Percentiles rank a stretch among this genome's conserved stretches.
Conservation (phyloP, 2,329 filamentous ascomycete genomes). For the Didymella sp. region DNA sequence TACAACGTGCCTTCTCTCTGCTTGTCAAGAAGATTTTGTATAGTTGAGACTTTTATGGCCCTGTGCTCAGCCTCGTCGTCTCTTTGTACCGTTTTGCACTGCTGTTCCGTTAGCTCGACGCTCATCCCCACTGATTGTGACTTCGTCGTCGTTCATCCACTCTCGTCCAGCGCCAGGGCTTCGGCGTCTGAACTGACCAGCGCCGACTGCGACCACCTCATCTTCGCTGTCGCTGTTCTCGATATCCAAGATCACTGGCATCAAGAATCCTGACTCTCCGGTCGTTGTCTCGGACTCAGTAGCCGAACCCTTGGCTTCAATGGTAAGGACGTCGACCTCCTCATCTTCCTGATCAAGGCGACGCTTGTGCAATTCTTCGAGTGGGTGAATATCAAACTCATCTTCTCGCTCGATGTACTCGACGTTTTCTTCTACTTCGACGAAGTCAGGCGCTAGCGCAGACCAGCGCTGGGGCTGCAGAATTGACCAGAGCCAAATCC, state of each 20-base stretch:
- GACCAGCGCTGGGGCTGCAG: constrained; percentile 97
- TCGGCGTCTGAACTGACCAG: constrained; percentile 85
- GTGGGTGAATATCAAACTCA: constrained; percentile 96
- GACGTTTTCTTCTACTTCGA: constrained; percentile 96
- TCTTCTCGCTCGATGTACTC: constrained; percentile 96
- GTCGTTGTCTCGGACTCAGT: constrained; percentile 55
- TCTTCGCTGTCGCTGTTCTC: constrained; percentile 96
- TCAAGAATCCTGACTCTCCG: constrained; percentile 70
- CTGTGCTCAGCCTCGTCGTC: constrained; percentile 33
- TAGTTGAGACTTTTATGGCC: neutral
- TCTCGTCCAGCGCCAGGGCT: constrained; percentile 78
- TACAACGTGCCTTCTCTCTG: neutral
- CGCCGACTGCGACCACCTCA: constrained; percentile 72
- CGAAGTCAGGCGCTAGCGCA: constrained; percentile 93
- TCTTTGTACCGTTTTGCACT: constrained; percentile 45
- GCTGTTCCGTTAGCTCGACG: constrained; percentile 42
- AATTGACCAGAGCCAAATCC: constrained; percentile 96
- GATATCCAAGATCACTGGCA: constrained; percentile 92
- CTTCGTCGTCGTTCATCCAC: constrained; percentile 66
- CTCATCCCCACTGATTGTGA: constrained; percentile 48
- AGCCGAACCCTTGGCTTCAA: constrained; percentile 66
- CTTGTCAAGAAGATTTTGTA: neutral
- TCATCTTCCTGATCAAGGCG: constrained; percentile 92
- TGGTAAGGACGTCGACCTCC: constrained; percentile 85
- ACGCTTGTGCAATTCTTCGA: constrained; percentile 91